phyloP scores from a whole-genome alignment of 1,284 basidiomycete genomes.

The Cutaneotrichosporon sp. region DNA sequence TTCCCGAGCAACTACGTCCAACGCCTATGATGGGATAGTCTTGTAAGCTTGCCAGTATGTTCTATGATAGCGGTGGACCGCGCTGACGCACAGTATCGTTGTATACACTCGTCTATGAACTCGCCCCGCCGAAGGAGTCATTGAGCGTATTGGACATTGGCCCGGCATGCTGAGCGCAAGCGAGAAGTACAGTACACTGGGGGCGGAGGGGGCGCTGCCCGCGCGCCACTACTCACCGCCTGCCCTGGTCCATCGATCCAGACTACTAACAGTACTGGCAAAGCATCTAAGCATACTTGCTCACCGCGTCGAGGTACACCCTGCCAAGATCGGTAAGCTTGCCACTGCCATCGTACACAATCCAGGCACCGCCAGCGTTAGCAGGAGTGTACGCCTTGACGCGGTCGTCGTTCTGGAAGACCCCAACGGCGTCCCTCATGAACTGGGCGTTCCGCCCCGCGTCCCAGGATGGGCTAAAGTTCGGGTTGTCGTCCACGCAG shows the following conservation, averaged over 20 bases:
- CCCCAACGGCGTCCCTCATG: slow-evolving; percentile 48
- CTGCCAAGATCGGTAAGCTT: slow-evolving; percentile 40
- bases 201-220: neutral
- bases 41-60: slow-evolving; percentile 15
- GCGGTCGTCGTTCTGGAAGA: slow-evolving; percentile 46
- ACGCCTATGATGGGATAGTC: slow-evolving; percentile 33
- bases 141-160: too few species aligned
- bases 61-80: too few species aligned
- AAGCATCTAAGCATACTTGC: neutral
- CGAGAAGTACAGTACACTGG: too few species aligned
- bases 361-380: neutral
- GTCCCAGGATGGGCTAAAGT: slow-evolving; percentile 22
- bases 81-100: too few species aligned
- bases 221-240: neutral
- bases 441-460: slow-evolving; percentile 14
- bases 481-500: slow-evolving; percentile 50
- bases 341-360: neutral
- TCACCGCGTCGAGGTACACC: slow-evolving; percentile 50
- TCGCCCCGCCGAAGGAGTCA: too few species aligned
- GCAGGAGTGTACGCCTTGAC: slow-evolving; percentile 39
- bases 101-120: too few species aligned
- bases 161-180: too few species aligned
- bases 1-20: slow-evolving; percentile 51
- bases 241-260: too few species aligned
- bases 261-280: neutral